These are phyloP conservation scores for Nicotiana obtusifolia DNA, from an alignment of 257 asterid genomes.

Conservation along the genomic window DNA sequence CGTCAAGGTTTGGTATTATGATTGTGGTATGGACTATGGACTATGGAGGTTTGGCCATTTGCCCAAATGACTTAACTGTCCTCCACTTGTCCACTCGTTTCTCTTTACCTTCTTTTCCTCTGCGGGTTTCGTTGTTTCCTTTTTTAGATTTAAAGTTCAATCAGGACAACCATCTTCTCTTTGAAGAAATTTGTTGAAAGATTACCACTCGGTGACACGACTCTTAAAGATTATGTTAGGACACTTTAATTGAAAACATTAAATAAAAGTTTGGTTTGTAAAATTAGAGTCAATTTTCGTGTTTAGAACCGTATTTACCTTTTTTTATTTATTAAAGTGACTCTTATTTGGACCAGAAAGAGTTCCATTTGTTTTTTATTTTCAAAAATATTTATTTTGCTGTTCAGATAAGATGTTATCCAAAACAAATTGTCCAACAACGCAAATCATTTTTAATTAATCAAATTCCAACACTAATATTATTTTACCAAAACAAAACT, in stretches of 20 bases:
- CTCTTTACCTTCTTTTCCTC: not conserved
- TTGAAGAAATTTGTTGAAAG: not conserved
- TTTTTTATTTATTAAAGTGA: not conserved
- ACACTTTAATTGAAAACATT: not conserved
- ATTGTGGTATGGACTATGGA: not conserved
- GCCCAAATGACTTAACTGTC: constrained; percentile 5
- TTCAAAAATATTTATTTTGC: not conserved
- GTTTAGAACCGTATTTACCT: not conserved
- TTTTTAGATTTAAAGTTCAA: not conserved
- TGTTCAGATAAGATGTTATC: not conserved
- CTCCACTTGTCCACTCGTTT: not conserved
- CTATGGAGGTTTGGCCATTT: not conserved
- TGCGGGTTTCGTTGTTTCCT: not conserved
- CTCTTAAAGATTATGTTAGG: not conserved
- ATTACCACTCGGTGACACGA: not conserved
- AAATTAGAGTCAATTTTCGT: not conserved
- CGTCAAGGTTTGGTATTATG: not conserved
- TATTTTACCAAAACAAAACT: no score
- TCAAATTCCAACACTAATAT: no score
- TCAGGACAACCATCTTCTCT: not conserved
- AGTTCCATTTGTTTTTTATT: no score
- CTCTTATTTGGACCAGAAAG: no score
- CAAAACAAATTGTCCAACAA: not conserved
- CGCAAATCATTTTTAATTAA: not conserved
- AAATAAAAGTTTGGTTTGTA: not conserved